phyloP scores from a whole-genome alignment of 371 early-diverging fungal species.

The Mucor piriformis region DNA sequence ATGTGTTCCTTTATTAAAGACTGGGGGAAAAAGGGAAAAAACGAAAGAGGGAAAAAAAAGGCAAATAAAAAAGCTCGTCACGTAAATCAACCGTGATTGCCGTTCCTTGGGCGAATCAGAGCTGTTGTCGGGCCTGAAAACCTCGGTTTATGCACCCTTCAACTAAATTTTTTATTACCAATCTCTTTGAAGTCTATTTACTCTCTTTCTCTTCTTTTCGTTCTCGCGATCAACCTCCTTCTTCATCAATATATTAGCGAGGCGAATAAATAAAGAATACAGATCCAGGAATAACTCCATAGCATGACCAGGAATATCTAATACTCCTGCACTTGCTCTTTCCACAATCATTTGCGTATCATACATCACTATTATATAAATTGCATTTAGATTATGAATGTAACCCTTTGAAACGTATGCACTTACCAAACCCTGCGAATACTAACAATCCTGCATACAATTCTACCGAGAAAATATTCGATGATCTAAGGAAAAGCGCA shows the following conservation, averaged over 20 bases:
- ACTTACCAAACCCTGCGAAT: slow-evolving; percentile 53
- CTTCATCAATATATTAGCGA: slow-evolving; percentile 48
- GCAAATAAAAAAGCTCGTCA: not conserved
- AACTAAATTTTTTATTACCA: not conserved
- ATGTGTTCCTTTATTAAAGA: not conserved
- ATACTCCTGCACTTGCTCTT: slow-evolving; percentile 50
- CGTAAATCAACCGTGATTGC: not conserved
- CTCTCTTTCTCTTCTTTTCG: not conserved
- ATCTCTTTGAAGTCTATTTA: not conserved
- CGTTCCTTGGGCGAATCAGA: not conserved
- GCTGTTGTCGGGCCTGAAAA: no score
- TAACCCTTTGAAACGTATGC: no score
- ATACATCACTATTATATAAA: slow-evolving; percentile 62
- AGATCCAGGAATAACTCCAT: slow-evolving; percentile 60
- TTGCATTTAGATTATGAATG: no score
- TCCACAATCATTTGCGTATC: slow-evolving; percentile 69
- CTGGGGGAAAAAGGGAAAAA: not conserved
- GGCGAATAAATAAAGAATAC: slow-evolving; percentile 56
- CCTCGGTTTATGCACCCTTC: no score
- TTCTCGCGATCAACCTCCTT: slow-evolving; percentile 34
- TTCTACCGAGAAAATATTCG: slow-evolving; percentile 46
- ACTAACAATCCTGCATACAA: slow-evolving; percentile 58
- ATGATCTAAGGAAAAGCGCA: slow-evolving; percentile 45
- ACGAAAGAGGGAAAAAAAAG: not conserved
- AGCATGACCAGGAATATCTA: slow-evolving; percentile 52